Base-by-base conservation (phyloP, 2,329 filamentous ascomycete genomes). In the Ilyonectria destructans region DNA sequence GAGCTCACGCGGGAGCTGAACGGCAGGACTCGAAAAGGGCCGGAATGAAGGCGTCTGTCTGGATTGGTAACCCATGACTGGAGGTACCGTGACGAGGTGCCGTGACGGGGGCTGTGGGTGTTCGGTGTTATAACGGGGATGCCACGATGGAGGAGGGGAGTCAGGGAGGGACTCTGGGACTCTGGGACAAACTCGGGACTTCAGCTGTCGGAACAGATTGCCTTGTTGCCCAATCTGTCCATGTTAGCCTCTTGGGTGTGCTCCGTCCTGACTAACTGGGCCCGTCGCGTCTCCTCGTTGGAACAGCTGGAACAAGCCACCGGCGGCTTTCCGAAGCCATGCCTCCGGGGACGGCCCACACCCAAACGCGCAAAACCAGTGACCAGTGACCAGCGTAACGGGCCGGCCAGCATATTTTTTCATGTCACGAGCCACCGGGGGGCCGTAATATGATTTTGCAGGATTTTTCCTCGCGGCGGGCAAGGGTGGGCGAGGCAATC, bases 371-470 rank as follows among this genome's bases (percentile, higher is more conserved):
- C n/a, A n/a, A n/a, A 49, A 26, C 46, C 31, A 33, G 23, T 17
- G 17, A 26, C 46, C 31, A 33, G 23, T 17, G 17, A 35, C 26
- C 48, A 33, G 5, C 15, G 48, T 31, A 19, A 33, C 49, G 49
- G 49, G 2, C 49, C 49, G 17, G 17, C 15, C 5, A 19, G 26
- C 49, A 21, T 6, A 23, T 2, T 1, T 51, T 51, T 29, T 31
- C 49, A 35, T 3, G 51, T 54, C 51, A 54, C 51, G 51, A 54
- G 49, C 15, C 48, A 31, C 23, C 46, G 21, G 46, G 49, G n/a
- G 17, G 43, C 43, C 15, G 29, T 19, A 52, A 52, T 33, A 31
- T 52, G 49, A 33, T 54, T 23, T 54, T 2, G 49, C 29, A 54
- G 23, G 48, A n/a, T 31, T 52, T 52, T 52, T 7, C 3, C 2